Evolutionary conservation across 768 basidiomycete genomes (phyloP).

Genomic region (Lactarius tabidus): DNA sequence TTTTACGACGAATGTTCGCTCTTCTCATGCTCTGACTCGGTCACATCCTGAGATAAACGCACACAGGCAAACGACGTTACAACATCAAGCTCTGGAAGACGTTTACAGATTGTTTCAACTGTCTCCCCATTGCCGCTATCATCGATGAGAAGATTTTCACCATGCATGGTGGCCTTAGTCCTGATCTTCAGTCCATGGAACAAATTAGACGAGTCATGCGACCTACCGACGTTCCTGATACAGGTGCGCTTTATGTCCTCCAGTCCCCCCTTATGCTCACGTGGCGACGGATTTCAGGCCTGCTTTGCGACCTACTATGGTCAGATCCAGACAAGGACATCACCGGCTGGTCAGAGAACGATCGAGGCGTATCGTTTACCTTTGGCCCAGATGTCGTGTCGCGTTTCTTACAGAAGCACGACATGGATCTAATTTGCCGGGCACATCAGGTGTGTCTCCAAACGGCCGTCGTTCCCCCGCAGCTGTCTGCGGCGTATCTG

Average conservation of each 20-base stretch:
- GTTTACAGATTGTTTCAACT: constrained; percentile 99
- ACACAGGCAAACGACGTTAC: constrained; percentile 94
- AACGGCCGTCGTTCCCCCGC: constrained; percentile 13
- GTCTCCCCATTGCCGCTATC: constrained; percentile 97
- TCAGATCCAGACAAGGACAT: constrained; percentile 99
- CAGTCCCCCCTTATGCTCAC: constrained; percentile 1
- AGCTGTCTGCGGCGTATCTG: neutral
- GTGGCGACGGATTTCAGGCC: constrained; percentile 45
- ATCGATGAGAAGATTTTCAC: constrained; percentile 99
- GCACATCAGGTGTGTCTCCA: constrained; percentile 80
- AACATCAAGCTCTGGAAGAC: constrained; percentile 99
- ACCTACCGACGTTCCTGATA: constrained; percentile 98
- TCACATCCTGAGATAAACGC: constrained; percentile 10
- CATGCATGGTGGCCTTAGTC: constrained; percentile 97
- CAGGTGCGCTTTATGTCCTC: constrained; percentile 51
- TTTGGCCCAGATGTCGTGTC: constrained; percentile 98
- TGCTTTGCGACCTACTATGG: constrained; percentile 96
- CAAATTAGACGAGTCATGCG: constrained; percentile 99
- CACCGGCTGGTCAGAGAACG: constrained; percentile 99
- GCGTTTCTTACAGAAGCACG: constrained; percentile 97
- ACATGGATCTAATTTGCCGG: constrained; percentile 98
- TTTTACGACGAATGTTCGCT: constrained; percentile 99
- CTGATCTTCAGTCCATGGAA: constrained; percentile 98
- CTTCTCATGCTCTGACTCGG: neutral
- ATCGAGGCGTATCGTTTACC: constrained; percentile 97